Base-by-base conservation (phyloP, 495 filamentous ascomycete genomes). In the Pseudoneurospora amorphoporcata region DNA sequence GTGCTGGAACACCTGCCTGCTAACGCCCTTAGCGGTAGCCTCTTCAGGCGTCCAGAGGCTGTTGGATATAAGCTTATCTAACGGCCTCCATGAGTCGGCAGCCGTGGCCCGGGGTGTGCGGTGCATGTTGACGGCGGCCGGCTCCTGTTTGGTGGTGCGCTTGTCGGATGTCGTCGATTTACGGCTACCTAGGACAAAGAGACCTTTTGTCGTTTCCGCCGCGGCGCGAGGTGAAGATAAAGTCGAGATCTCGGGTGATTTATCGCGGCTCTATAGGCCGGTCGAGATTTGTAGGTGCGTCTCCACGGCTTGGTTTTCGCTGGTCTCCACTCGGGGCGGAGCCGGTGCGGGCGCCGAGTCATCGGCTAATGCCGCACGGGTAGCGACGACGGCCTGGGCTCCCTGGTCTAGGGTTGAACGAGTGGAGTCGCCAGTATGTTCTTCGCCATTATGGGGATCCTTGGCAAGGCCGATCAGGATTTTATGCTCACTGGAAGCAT, bases 101-200 rank as follows among this genome's bases (percentile, higher is more conserved):
- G 53, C 53, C 6, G 6, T 16, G 14, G 2, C 37, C 71, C 78
- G 81, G 37, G 75, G 72, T 17, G 68, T 76, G 68, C 75, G 80
- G 39, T 72, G 72, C 69, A 80, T 77, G 37, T 75, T 68, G 69
- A 77, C 74, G 43, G 81, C 82, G 45, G 78, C 81, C 53, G 82
- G 80, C 70, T 81, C 77, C 72, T 79, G 73, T 19, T 77, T 47
- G 16, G 81, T 83, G 38, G 77, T 80, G 29, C 82, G 82, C 71
- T 72, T 80, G 41, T 76, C 75, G 12, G 68, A 58, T n/a, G 8
- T 4, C 39, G 53, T 32, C 53, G 29, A 61, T 29, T 61, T 6
- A 35, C 29, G 53, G 53, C 39, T 1, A 7, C 53, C 53, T 29
- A 16, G 53, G 29, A 61, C 53, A 61, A 61, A 61, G 29, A 61